Evolutionary conservation across 2,329 filamentous ascomycete species (phyloP).

Genomic region (Trichoderma harzianum): DNA sequence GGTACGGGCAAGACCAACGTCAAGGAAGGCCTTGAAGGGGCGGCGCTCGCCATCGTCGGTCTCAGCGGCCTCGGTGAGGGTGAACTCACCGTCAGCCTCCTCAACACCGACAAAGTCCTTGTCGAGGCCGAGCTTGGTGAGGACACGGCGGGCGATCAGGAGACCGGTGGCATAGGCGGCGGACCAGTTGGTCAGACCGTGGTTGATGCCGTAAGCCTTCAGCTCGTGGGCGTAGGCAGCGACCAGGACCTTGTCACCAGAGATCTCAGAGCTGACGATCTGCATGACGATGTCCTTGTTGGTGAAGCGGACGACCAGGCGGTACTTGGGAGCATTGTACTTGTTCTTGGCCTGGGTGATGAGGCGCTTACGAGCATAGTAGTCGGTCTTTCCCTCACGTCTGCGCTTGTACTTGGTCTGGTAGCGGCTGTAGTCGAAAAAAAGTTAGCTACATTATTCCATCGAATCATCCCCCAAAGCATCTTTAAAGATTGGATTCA

Average conservation of each 20-base stretch:
- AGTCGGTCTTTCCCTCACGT: conserved; percentile 96
- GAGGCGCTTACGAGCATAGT: conserved; percentile 99
- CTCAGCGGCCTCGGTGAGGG: conserved; percentile 90
- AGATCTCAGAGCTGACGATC: conserved; percentile 94
- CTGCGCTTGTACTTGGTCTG: conserved; percentile 99
- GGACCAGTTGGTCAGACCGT: conserved; percentile 99
- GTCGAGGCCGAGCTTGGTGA: conserved; percentile 95
- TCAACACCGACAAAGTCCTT: conserved; percentile 93
- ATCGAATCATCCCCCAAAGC: neutral
- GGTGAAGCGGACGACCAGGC: conserved; percentile 98
- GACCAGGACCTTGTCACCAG: conserved; percentile 93
- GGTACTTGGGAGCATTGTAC: conserved; percentile 99
- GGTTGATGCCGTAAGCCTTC: conserved; percentile 92
- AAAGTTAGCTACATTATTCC: conserved; percentile 24
- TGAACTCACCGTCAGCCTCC: conserved; percentile 95
- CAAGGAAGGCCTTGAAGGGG: conserved; percentile 98
- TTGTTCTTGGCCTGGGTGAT: conserved; percentile 99
- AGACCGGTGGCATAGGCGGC: conserved; percentile 96
- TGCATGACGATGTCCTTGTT: conserved; percentile 99
- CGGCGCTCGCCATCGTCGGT: conserved; percentile 88
- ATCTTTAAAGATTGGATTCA: neutral
- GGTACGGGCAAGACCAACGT: conserved; percentile 95
- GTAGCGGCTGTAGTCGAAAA: conserved; percentile 67
- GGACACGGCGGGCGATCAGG: conserved; percentile 90
- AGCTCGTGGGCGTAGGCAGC: conserved; percentile 97